These are phyloP conservation scores for Ophiostoma sp. DNA, from an alignment of 2,329 filamentous ascomycete genomes.

Conservation along the genomic window DNA sequence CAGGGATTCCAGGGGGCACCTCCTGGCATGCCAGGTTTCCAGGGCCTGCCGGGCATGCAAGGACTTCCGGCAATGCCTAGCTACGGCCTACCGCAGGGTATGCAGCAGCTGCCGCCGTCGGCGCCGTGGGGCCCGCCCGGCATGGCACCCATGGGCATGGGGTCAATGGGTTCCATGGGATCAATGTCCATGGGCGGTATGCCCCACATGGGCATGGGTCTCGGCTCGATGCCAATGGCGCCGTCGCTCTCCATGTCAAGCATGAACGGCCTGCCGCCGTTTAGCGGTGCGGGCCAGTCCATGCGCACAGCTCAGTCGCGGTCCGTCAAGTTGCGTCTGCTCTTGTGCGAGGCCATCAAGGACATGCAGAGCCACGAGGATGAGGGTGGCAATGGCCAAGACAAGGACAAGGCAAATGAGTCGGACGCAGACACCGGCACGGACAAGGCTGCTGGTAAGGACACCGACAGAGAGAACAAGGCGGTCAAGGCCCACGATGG, in stretches of 20 bases:
- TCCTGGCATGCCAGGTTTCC: not conserved
- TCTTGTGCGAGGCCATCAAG: conserved; percentile 75
- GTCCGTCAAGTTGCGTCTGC: conserved; percentile 62
- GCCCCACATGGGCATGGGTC: not conserved
- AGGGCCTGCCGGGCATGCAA: not conserved
- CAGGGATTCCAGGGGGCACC: not conserved
- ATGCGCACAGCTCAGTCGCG: conserved; percentile 54
- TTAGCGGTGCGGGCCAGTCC: conserved; percentile 30
- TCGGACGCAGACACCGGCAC: not conserved
- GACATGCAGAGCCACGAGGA: conserved; percentile 38
- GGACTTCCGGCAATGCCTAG: conserved; percentile 1
- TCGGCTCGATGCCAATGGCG: conserved; percentile 9
- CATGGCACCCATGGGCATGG: conserved; percentile 3
- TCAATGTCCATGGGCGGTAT: not conserved
- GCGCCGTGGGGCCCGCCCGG: not conserved
- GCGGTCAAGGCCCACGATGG: not conserved
- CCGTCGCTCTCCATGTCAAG: conserved; percentile 13
- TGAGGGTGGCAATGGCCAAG: conserved; percentile 25
- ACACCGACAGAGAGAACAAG: conserved; percentile 29
- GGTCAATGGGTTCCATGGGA: not conserved
- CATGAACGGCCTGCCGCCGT: conserved; percentile 24
- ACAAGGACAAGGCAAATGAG: conserved; percentile 30
- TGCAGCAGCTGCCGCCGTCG: conserved; percentile 13
- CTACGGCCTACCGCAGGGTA: not conserved
- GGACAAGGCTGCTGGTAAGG: not conserved